Base-by-base conservation (phyloP, 202 grass and related monocot species). In the Dendrocalamus latiflorus region DNA sequence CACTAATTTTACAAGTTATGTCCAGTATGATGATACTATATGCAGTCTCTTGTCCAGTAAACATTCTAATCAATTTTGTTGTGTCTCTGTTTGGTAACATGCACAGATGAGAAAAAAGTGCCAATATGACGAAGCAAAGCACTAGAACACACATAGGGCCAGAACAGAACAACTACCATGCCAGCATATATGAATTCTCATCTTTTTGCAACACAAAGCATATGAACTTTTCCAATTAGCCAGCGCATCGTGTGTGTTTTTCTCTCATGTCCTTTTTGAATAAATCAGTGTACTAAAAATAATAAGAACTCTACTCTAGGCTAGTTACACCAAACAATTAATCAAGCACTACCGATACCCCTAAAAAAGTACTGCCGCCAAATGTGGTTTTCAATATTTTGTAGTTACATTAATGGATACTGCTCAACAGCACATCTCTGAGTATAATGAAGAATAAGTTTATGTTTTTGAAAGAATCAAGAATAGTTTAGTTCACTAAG, bases 191-290 rank as follows among this genome's bases (percentile, higher is more conserved):
- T n/a, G 34, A 88, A 74, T 53, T 68, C 50, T 20, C 14, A 25
- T 58, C 18, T 73, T 65, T 75, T 49, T 49, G 36, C 25, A 11
- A 17, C 24, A 72, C 6, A 44, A 84, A 78, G 30, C 68, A 65
- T 60, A 41, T 68, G 68, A 78, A 43, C 74, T 58, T 87, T 83
- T 72, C 18, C 66, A 78, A 58, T 69, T 83, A 39, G 26, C 15
- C 53, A 39, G 61, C 16, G 38, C 66, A 83, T 65, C 53, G 4
- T 65, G 24, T 18, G 8, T 64, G n/a, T 6, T 54, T 61, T 22
- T 47, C 21, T 6, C 21, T 73, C 17, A 14, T 36, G 20, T 15
- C 64, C 47, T 56, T 55, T 64, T 13, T 71, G 9, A 28, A 24
- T 37, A 48, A 63, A 28, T 43, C 57, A 66, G 1, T 72, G 37